Evolutionary conservation across 2,329 filamentous ascomycete species (phyloP), one percentile per base, ranked within the genome.

Genomic region (Raffaelea arxii): DNA sequence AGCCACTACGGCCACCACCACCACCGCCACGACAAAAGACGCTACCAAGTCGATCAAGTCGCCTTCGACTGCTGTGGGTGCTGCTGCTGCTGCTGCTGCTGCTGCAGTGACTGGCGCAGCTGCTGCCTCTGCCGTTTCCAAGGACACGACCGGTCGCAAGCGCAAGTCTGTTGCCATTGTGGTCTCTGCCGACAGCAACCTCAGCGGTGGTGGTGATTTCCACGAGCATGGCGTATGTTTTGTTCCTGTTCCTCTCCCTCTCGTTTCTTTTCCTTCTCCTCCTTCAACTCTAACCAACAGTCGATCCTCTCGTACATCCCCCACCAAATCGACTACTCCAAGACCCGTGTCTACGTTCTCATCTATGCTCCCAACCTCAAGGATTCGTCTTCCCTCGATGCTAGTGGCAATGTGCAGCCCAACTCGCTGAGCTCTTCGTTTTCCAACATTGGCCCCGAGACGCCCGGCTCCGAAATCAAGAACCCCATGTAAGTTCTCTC

Each of bases 241-340:
- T 7, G 4, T 4, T 6, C 30, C 16, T 24, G 10, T 39, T 7
- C 11, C 18, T n/a, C n/a, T 21, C 4, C 32, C 16, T 42, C 4
- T 44, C n/a, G 25, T 14, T 32, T 24, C 11, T 36, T 44, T 42
- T 19, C 39, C 21, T 44, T 2, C 35, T 45, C 16, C 21, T 37
- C 5, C 2, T 30, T 24, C 41, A 5, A 19, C 19, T 22, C 39
- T 51, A 56, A 38, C 43, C n/a, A n/a, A 27, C 50, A 90, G 85
- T 88, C 85, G 24, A 86, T 97, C 54, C 75, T 97, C 47, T 94
- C 90, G 38, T 85, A 94, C 62, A 85, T 97, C 43, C 87, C 89
- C 32, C 78, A 82, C 52, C 78, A 84, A 49, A 80, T 83, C 54
- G 81, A 95, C 62, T 78, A 83, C 52, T 77, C 80, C 41, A 79